Percentiles rank a stretch among this genome's conserved stretches.
Evolutionary conservation across 306 rosid species (phyloP).

Genomic region (Sesbania bispinosa): DNA sequence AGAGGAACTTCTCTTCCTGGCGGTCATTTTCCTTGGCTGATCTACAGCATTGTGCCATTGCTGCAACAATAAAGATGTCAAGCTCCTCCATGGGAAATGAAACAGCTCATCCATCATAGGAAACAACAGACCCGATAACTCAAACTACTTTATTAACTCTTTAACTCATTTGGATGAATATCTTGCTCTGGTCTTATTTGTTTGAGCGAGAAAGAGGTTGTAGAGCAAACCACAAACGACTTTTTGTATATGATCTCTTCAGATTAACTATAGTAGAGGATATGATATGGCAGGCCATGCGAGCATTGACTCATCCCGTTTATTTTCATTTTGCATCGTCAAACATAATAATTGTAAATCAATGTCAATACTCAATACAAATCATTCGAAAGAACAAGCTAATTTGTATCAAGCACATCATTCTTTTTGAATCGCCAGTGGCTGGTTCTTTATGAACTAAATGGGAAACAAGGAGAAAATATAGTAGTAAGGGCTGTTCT

Average conservation of each 20-base stretch:
- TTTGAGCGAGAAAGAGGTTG: conserved; percentile 14
- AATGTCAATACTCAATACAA: too few species aligned
- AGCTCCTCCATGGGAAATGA: conserved; percentile 23
- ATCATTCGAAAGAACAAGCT: too few species aligned
- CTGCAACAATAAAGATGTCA: conserved; percentile 38
- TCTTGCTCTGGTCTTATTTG: conserved; percentile 25
- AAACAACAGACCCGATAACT: conserved; percentile 19
- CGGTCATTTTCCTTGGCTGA: conserved; percentile 65
- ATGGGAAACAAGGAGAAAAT: too few species aligned
- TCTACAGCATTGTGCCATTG: conserved; percentile 52
- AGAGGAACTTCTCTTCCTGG: conserved; percentile 28
- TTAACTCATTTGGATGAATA: not conserved
- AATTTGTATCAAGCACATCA: too few species aligned
- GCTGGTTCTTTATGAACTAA: too few species aligned
- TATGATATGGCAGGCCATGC: not conserved
- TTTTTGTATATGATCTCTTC: not conserved
- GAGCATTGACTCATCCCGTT: not conserved
- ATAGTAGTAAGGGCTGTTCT: too few species aligned
- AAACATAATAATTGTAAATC: too few species aligned
- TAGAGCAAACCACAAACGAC: not conserved
- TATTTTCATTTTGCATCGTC: not conserved
- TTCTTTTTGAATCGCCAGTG: too few species aligned
- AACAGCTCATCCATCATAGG: conserved; percentile 28
- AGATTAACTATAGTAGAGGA: conserved; percentile 8
- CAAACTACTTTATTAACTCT: not conserved